These are phyloP conservation scores for Hymenoscyphus infarciens DNA, from an alignment of 2,329 filamentous ascomycete genomes.

Conservation along the genomic window DNA sequence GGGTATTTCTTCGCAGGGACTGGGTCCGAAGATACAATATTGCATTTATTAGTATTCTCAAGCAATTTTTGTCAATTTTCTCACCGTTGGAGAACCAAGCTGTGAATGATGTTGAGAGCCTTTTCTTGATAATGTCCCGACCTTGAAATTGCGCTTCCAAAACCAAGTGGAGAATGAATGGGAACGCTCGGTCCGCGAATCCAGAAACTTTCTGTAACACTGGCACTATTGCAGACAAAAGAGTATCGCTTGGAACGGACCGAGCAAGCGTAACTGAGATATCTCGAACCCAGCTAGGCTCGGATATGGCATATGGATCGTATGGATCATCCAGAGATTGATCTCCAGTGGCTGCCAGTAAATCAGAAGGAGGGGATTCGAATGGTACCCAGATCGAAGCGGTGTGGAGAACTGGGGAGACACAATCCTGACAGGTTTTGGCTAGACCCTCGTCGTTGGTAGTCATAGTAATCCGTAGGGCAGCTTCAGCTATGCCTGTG, in stretches of 20 bases:
- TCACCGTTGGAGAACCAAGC: conserved; percentile 56
- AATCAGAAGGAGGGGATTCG: conserved; percentile 53
- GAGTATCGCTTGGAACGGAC: conserved; percentile 57
- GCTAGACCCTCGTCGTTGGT: conserved; percentile 39
- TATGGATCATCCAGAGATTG: conserved; percentile 17
- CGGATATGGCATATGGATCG: conserved; percentile 38
- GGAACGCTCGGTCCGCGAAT: conserved; percentile 72
- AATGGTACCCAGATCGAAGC: conserved; percentile 58
- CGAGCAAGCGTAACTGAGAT: conserved; percentile 60
- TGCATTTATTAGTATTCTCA: conserved; percentile 70
- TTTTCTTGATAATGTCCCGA: conserved; percentile 54
- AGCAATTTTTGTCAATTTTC: conserved; percentile 52
- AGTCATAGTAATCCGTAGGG: conserved; percentile 54
- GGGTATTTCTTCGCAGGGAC: conserved; percentile 62
- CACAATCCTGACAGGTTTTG: conserved; percentile 48
- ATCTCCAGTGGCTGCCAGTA: not conserved
- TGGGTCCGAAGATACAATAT: conserved; percentile 88
- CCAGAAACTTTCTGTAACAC: conserved; percentile 63
- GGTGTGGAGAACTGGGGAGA: conserved; percentile 49
- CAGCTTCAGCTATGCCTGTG: conserved; percentile 58
- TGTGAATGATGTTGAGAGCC: conserved; percentile 63
- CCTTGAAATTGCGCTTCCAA: conserved; percentile 65
- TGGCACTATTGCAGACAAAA: conserved; percentile 65
- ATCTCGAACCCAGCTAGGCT: conserved; percentile 56
- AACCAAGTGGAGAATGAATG: conserved; percentile 80